These are phyloP conservation scores for Macrophomina phaseolina DNA, from an alignment of 2,329 filamentous ascomycete genomes.

Conservation along the genomic window DNA sequence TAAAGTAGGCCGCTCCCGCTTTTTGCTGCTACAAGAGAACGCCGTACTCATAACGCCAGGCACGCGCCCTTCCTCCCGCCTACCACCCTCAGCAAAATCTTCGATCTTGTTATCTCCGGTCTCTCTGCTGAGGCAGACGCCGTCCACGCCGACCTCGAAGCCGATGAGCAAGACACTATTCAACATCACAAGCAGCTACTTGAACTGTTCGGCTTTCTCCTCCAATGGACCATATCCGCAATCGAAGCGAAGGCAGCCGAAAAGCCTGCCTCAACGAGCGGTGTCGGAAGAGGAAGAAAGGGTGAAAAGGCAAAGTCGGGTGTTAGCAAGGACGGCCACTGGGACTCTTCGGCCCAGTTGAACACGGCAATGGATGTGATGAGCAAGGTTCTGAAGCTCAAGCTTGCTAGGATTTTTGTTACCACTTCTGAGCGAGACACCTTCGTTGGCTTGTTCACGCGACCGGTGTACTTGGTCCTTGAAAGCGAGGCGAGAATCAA, in stretches of 20 bases:
- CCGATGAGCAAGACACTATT: conserved; percentile 86
- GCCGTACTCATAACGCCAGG: conserved; percentile 58
- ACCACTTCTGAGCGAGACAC: conserved; percentile 97
- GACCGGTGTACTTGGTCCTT: conserved; percentile 90
- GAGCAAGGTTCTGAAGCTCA: conserved; percentile 94
- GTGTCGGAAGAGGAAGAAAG: conserved; percentile 75
- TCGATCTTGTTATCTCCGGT: conserved; percentile 87
- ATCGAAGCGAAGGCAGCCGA: conserved; percentile 93
- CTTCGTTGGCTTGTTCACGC: conserved; percentile 88
- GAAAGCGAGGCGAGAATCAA: conserved; percentile 95
- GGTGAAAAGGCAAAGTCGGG: conserved; percentile 71
- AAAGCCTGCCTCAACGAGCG: conserved; percentile 76
- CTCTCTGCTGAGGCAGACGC: conserved; percentile 84
- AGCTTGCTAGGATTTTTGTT: conserved; percentile 89
- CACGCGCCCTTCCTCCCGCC: conserved; percentile 79
- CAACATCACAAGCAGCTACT: conserved; percentile 88
- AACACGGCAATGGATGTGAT: conserved; percentile 90
- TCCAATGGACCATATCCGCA: conserved; percentile 95
- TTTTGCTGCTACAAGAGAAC: background rate
- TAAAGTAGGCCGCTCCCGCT: conserved; percentile 80
- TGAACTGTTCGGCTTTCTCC: conserved; percentile 90
- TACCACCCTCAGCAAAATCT: conserved; percentile 86
- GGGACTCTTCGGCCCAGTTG: conserved; percentile 89
- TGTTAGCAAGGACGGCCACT: conserved; percentile 71
- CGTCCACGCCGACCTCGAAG: conserved; percentile 84